These are phyloP conservation scores for Colletotrichum eleusines DNA, from an alignment of 2,329 filamentous ascomycete species.

Conservation along the genomic window DNA sequence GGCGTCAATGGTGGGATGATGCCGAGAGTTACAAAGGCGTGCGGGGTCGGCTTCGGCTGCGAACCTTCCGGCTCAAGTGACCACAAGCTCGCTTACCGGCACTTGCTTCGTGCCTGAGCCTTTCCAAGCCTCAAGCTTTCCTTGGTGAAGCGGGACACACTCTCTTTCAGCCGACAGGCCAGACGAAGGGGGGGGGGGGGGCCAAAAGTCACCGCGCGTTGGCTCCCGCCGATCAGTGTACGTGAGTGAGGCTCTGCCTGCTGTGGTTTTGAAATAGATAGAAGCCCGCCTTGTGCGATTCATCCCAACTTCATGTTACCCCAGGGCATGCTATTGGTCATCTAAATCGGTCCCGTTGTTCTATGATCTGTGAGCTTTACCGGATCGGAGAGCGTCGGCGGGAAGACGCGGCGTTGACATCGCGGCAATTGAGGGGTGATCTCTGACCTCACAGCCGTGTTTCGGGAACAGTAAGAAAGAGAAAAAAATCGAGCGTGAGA, in stretches of 20 bases:
- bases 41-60: background rate
- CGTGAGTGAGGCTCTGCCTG: constrained; percentile 22
- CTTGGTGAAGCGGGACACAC: background rate
- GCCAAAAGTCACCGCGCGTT: background rate
- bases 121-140: background rate
- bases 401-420: background rate
- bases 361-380: background rate
- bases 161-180: background rate
- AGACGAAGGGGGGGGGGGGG: background rate
- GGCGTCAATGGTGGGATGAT: background rate
- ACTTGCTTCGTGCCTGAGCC: background rate
- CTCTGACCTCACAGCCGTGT: background rate
- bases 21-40: background rate
- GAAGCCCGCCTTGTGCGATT: background rate
- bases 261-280: background rate
- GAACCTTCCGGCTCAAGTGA: background rate
- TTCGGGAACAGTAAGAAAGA: background rate
- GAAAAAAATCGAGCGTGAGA: background rate
- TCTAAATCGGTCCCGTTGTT: background rate
- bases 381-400: background rate
- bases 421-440: background rate
- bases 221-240: constrained; percentile 21
- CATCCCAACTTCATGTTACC: background rate
- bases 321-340: background rate
- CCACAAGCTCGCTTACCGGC: too few relatives aligned